phyloP scores from a whole-genome alignment of 495 filamentous ascomycete species.

The Daldinia childiae region DNA sequence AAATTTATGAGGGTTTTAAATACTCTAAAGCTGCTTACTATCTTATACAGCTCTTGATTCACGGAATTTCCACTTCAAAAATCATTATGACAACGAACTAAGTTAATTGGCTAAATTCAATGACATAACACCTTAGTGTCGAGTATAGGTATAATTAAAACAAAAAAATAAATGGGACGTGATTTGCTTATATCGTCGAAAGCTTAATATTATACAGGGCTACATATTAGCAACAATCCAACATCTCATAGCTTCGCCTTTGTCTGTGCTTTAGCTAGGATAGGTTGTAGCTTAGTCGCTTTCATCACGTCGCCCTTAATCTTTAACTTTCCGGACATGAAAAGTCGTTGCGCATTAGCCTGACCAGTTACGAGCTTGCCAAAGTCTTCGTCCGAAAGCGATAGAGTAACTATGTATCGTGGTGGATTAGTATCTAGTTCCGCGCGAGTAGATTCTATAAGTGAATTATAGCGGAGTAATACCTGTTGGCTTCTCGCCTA shows the following conservation, averaged over 20 bases:
- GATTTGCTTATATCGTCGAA: constrained; percentile 3
- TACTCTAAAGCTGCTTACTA: background rate
- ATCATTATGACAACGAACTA: background rate
- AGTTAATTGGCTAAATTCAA: background rate
- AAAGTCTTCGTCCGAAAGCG: constrained; percentile 88
- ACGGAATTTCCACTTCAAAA: no score
- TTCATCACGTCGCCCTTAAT: constrained; percentile 99
- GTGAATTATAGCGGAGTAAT: constrained; percentile 17
- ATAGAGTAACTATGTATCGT: constrained; percentile 73
- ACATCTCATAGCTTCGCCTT: constrained; percentile 81
- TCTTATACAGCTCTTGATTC: no score
- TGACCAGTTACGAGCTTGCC: constrained; percentile 81
- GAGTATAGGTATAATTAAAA: background rate
- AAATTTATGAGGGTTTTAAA: no score
- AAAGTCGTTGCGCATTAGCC: constrained; percentile 92
- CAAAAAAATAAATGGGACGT: background rate
- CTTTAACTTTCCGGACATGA: constrained; percentile 98
- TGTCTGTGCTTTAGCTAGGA: constrained; percentile 85
- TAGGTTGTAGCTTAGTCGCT: constrained; percentile 95
- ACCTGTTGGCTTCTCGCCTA: constrained; percentile 84
- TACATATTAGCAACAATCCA: constrained; percentile 6
- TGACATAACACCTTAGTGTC: background rate
- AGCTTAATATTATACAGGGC: background rate
- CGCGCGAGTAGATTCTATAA: background rate
- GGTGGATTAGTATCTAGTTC: constrained; percentile 15